phyloP scores from a whole-genome alignment of 2,329 filamentous ascomycete species.

The Fusarium coicis region DNA sequence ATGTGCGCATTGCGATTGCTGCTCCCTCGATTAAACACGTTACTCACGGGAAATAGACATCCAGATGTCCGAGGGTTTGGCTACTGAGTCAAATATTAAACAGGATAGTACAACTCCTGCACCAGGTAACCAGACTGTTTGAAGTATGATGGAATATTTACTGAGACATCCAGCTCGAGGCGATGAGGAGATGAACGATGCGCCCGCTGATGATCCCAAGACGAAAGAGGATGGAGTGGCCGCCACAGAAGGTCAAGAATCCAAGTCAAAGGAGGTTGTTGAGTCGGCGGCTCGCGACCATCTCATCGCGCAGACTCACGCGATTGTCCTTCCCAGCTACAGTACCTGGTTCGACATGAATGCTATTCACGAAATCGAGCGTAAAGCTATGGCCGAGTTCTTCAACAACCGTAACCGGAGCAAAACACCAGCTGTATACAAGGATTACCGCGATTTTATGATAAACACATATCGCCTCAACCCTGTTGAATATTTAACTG shows the following conservation, averaged over 20 bases:
- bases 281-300: conserved; percentile 92
- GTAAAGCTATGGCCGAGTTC: conserved; percentile 95
- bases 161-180: conserved; percentile 69
- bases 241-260: conserved; percentile 64
- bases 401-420: conserved; percentile 98
- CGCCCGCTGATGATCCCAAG: conserved; percentile 62
- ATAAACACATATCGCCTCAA: conserved; percentile 99
- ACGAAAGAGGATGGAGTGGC: conserved; percentile 58
- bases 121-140: conserved; percentile 65
- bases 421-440: conserved; percentile 97
- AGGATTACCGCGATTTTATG: conserved; percentile 99
- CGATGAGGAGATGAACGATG: conserved; percentile 85
- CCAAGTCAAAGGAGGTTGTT: conserved; percentile 80
- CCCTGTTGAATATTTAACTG: conserved; percentile 94
- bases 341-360: conserved; percentile 99
- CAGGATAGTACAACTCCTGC: conserved; percentile 70
- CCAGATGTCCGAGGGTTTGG: conserved; percentile 67
- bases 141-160: conserved; percentile 67
- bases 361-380: conserved; percentile 87
- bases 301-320: conserved; percentile 91
- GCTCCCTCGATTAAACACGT: background rate
- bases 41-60: conserved; percentile 61
- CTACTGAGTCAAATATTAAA: conserved; percentile 63
- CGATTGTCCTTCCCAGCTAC: conserved; percentile 96
- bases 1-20: conserved; percentile 27